These are phyloP conservation scores for Aaosphaeria arxii DNA, from an alignment of 2,329 filamentous ascomycete genomes.

Conservation along the genomic window DNA sequence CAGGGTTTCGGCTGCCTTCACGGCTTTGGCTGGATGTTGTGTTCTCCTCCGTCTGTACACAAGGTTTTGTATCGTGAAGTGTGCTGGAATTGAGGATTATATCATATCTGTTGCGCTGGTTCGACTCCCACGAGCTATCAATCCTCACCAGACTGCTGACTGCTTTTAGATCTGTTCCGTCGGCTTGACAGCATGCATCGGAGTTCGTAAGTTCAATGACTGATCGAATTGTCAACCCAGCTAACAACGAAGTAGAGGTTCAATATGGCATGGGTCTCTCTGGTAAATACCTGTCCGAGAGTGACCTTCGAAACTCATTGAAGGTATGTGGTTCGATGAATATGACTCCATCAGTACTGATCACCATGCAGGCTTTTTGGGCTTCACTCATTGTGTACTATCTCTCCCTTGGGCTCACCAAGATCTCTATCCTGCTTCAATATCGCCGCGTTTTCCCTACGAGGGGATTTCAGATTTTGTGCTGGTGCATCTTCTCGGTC, in stretches of 20 bases:
- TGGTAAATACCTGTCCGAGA: conserved; percentile 8
- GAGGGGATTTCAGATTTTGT: conserved; percentile 20
- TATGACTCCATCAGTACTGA: background rate
- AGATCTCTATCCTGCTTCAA: conserved; percentile 32
- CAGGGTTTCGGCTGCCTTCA: conserved; percentile 21
- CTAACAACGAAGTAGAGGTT: conserved; percentile 16
- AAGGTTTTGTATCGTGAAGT: conserved; percentile 26
- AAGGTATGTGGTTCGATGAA: conserved; percentile 13
- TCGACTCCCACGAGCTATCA: background rate
- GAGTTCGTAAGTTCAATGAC: no score
- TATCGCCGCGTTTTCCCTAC: conserved; percentile 30
- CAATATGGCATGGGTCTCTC: conserved; percentile 29
- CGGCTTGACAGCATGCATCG: conserved; percentile 1
- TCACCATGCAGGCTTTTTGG: conserved; percentile 26
- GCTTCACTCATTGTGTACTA: conserved; percentile 31
- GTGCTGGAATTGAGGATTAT: conserved; percentile 26
- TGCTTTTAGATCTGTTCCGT: background rate
- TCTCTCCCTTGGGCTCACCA: conserved; percentile 29
- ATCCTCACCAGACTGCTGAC: background rate
- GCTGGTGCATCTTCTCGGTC: conserved; percentile 21
- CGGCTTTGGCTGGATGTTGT: conserved; percentile 17
- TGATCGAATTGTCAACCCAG: background rate
- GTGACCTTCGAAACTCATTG: conserved; percentile 16
- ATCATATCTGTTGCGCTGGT: conserved; percentile 26
- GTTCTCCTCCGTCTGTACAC: conserved; percentile 28